These are phyloP conservation scores for Metschnikowia lochheadii DNA, from an alignment of 805 yeast genomes.

Conservation along the genomic window DNA sequence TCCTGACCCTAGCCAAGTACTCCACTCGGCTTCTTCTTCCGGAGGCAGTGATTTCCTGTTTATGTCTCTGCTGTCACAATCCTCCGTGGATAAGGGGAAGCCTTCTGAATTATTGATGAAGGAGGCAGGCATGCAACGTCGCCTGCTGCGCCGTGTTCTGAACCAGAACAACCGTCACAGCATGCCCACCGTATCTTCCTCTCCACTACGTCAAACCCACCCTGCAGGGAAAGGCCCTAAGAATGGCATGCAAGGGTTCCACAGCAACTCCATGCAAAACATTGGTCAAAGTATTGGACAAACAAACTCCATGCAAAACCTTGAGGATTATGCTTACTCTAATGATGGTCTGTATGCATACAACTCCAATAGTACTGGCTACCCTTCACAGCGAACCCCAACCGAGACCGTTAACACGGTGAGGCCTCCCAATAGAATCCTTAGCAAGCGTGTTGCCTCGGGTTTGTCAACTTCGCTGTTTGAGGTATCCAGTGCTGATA, in stretches of 20 bases:
- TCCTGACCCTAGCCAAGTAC: background rate
- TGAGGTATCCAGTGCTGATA: constrained; percentile 3
- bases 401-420: too few relatives aligned
- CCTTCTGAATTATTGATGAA: background rate
- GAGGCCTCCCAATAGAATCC: background rate
- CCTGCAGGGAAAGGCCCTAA: background rate
- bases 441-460: background rate
- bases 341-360: too few relatives aligned
- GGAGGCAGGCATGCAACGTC: background rate
- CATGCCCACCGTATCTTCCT: constrained; percentile 3
- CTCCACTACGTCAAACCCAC: background rate
- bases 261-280: too few relatives aligned
- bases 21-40: constrained; percentile 2
- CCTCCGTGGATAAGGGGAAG: constrained; percentile 18
- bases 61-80: constrained; percentile 28
- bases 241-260: too few relatives aligned
- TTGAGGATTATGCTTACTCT: too few relatives aligned
- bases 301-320: too few relatives aligned
- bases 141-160: background rate
- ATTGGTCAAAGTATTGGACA: too few relatives aligned
- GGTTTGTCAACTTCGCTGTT: constrained; percentile 2
- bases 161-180: constrained; percentile 4
- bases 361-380: background rate
- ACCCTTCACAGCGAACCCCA: too few relatives aligned
- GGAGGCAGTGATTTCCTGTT: constrained; percentile 33